phyloP scores from a whole-genome alignment of 169 alveolate species.

The Hepatocystis sp. region DNA sequence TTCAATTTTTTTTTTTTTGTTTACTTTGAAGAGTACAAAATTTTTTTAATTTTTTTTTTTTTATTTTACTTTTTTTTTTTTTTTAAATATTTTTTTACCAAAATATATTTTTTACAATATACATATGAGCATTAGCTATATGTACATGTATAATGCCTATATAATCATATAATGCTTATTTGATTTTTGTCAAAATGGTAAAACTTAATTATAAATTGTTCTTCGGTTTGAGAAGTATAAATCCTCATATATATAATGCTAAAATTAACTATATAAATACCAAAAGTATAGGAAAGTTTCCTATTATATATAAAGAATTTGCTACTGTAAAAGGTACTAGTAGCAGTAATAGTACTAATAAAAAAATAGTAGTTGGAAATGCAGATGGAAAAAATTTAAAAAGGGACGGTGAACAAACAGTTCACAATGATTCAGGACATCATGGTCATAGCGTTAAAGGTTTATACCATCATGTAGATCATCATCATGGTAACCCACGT shows the following conservation, averaged over 20 bases:
- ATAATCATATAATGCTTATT: conserved; percentile 3
- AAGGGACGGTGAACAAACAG: conserved; percentile 3
- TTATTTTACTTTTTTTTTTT: too few species aligned
- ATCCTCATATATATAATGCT: conserved; percentile 16
- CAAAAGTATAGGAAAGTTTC: conserved; percentile 5
- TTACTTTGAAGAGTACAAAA: too few species aligned
- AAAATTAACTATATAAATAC: conserved; percentile 15
- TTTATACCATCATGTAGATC: conserved; percentile 84
- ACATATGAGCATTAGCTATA: not conserved
- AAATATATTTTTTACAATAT: too few species aligned
- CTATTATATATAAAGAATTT: conserved; percentile 34
- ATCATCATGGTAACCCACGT: conserved; percentile 91
- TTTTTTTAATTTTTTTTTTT: too few species aligned
- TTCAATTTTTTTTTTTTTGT: too few species aligned
- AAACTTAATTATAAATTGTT: conserved; percentile 52
- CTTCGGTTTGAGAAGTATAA: conserved; percentile 57
- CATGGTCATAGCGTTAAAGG: too few species aligned
- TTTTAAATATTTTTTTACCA: too few species aligned
- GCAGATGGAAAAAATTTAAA: not conserved
- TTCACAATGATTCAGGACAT: conserved; percentile 34
- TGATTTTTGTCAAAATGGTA: conserved; percentile 26
- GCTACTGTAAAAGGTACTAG: conserved; percentile 52
- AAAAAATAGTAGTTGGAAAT: conserved; percentile 3
- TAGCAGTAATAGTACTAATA: too few species aligned
- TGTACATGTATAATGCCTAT: not conserved